Percentiles rank a stretch among this genome's conserved stretches.
These are phyloP conservation scores for Gonapodya prolifera DNA, from an alignment of 192 early-diverging fungal species.

Conservation along the genomic window DNA sequence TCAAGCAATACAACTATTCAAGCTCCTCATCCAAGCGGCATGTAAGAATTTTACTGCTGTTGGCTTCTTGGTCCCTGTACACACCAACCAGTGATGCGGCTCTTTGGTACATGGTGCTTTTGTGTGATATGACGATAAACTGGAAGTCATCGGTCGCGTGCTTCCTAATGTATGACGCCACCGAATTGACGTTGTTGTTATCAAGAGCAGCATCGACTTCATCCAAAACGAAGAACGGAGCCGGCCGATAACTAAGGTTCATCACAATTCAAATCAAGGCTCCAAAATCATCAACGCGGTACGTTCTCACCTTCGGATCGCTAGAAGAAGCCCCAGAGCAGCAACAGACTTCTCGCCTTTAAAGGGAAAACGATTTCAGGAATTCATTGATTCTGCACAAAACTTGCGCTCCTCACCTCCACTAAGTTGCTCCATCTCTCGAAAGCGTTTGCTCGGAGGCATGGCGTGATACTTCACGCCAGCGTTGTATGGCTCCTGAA, in stretches of 20 bases:
- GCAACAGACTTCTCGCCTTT: constrained; percentile 98
- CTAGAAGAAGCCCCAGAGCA: constrained; percentile 90
- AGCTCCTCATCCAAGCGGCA: constrained; percentile 29
- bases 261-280: neutral
- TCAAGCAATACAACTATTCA: neutral
- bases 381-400: neutral
- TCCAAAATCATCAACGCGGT: neutral
- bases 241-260: constrained; percentile 61
- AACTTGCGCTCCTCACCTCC: constrained; percentile 24
- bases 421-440: constrained; percentile 97
- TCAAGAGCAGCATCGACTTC: constrained; percentile 99
- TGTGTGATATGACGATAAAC: constrained; percentile 97
- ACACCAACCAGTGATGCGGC: constrained; percentile 91
- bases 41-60: constrained; percentile 75
- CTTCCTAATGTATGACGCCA: constrained; percentile 79
- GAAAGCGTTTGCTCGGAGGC: constrained; percentile 98
- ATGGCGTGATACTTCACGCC: constrained; percentile 97
- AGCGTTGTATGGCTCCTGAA: constrained; percentile 75
- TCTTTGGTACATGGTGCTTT: constrained; percentile 85
- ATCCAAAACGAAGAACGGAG: constrained; percentile 98
- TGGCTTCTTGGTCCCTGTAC: constrained; percentile 75
- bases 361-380: neutral
- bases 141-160: constrained; percentile 59
- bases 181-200: constrained; percentile 86
- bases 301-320: constrained; percentile 60